A percentile compares a stretch with the other conserved stretches of the same genome.
Conservation (phyloP, 768 basidiomycete species). For the Mycena amicta region DNA sequence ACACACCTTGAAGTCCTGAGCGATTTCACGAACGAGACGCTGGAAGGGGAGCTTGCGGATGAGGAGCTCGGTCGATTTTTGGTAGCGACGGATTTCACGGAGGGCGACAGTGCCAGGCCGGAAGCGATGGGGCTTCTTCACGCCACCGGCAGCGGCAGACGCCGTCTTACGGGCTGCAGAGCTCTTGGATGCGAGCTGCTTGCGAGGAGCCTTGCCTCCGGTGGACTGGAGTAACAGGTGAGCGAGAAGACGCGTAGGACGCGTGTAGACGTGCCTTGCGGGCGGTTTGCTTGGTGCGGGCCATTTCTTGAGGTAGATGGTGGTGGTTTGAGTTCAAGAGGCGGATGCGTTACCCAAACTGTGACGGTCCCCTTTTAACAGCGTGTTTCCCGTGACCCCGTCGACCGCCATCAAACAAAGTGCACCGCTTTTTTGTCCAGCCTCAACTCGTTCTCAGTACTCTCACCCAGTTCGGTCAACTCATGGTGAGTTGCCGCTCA, state of each 20-base stretch:
- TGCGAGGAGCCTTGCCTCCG: constrained; percentile 59
- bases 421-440: no score
- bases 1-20: constrained; percentile 76
- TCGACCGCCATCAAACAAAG: no score
- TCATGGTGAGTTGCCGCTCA: no score
- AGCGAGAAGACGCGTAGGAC: background rate
- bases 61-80: constrained; percentile 65
- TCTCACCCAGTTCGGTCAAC: no score
- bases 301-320: constrained; percentile 16
- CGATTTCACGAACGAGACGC: constrained; percentile 77
- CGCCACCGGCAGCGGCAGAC: constrained; percentile 57
- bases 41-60: constrained; percentile 73
- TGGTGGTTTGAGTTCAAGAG: no score
- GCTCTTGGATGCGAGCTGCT: constrained; percentile 56
- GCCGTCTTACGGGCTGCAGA: constrained; percentile 62
- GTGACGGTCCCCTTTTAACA: no score
- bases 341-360: no score
- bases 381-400: no score
- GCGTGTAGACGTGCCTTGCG: constrained; percentile 9
- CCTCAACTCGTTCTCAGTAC: no score
- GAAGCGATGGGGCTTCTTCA: constrained; percentile 85
- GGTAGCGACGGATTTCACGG: constrained; percentile 70
- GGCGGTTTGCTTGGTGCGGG: constrained; percentile 26
- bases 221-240: constrained; percentile 13
- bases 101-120: constrained; percentile 79